Evolutionary conservation across 495 filamentous ascomycete species (phyloP).

Genomic region (Barbatosphaeria neglecta): DNA sequence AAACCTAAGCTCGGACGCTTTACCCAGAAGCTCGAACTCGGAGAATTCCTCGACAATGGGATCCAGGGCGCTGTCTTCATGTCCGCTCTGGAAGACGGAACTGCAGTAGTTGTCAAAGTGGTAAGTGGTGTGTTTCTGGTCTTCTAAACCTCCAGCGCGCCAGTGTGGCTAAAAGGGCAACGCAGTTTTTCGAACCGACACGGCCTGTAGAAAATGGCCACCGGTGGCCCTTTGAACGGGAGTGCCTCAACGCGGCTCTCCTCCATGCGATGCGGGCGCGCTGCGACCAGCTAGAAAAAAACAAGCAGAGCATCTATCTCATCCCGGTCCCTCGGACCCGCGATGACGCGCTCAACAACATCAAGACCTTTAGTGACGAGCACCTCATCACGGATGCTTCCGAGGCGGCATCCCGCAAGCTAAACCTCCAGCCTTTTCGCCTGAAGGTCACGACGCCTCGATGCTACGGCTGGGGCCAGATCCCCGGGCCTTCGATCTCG

Average conservation of each 20-base stretch:
- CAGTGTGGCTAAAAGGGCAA: not conserved
- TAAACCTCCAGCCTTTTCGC: not conserved
- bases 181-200: not conserved
- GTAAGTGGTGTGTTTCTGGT: not conserved
- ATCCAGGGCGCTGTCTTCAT: not conserved
- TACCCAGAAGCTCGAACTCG: not conserved
- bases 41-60: not conserved
- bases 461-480: not conserved
- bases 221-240: not conserved
- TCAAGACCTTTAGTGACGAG: not conserved
- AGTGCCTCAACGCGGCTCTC: not conserved
- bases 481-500: not conserved
- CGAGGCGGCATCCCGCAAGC: not conserved
- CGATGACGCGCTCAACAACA: not conserved
- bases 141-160: not conserved
- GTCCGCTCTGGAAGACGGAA: not conserved
- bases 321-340: not conserved
- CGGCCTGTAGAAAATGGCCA: not conserved
- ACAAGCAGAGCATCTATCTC: not conserved
- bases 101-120: not conserved
- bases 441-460: not conserved
- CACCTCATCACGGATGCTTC: not conserved
- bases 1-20: not conserved
- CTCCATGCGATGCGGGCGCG: not conserved
- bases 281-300: not conserved